These are phyloP conservation scores for Xylariales sp. DNA, from an alignment of 2,329 filamentous ascomycete genomes.

Conservation along the genomic window DNA sequence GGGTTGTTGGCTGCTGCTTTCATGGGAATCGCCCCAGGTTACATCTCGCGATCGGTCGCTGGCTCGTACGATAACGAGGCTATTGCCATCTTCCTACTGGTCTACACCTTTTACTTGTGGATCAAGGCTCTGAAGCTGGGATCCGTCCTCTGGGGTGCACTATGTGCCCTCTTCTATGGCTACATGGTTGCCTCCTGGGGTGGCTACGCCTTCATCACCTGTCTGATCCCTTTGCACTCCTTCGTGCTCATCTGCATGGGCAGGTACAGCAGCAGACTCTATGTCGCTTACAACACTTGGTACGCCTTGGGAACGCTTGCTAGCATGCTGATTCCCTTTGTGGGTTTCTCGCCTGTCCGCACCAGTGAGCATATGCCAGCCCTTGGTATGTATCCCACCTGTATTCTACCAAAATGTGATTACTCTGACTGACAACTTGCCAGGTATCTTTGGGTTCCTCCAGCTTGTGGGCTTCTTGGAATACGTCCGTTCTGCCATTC, in stretches of 20 bases:
- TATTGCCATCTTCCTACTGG: constrained; percentile 96
- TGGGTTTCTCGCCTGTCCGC: constrained; percentile 92
- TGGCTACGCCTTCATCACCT: constrained; percentile 99
- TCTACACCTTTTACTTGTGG: constrained; percentile 98
- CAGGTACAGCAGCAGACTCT: constrained; percentile 86
- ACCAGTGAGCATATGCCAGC: constrained; percentile 99
- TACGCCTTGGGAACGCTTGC: constrained; percentile 93
- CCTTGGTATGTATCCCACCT: constrained; percentile 57
- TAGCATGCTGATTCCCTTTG: constrained; percentile 99
- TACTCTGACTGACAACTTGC: constrained; percentile 13
- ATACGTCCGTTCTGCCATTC: constrained; percentile 81
- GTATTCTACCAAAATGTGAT: not conserved
- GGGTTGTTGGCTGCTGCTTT: constrained; percentile 91
- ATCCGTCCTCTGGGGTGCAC: constrained; percentile 91
- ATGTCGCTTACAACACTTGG: constrained; percentile 97
- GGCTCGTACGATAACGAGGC: constrained; percentile 99
- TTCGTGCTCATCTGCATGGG: constrained; percentile 97
- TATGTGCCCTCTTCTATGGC: constrained; percentile 94
- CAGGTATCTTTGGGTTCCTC: constrained; percentile 90
- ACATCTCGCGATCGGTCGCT: constrained; percentile 95
- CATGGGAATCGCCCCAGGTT: constrained; percentile 96
- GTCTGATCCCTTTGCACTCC: constrained; percentile 87
- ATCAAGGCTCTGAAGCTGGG: constrained; percentile 97
- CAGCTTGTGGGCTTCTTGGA: constrained; percentile 92
- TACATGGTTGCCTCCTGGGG: constrained; percentile 99